Evolutionary conservation across 2,329 filamentous ascomycete species (phyloP), one percentile per base, ranked within the genome.

Genomic region (Aspergillus hiratsukae): DNA sequence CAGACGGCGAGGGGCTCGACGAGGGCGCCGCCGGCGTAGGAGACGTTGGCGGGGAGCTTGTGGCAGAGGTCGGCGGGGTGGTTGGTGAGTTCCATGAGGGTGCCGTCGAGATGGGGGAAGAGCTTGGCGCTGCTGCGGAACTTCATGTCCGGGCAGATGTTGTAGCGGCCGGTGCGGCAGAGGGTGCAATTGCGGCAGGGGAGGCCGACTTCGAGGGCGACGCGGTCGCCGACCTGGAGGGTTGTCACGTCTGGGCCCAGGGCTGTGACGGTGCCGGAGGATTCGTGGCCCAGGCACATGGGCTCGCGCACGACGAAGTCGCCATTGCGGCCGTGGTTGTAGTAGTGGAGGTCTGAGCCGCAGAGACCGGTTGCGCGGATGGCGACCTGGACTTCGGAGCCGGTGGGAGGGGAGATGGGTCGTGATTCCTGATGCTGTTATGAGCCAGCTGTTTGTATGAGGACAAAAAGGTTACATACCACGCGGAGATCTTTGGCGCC

Each of bases 141-240:
- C 43, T 75, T 76, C 76, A 87, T 80, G 8, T 74, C 74, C 25
- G 80, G 79, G 74, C 84, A 87, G 61, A 87, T 83, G 63, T 87
- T 87, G 68, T 86, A 86, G 51, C 83, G 72, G 52, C 81, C 82
- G 55, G 80, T 76, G 46, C 75, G 72, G 66, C 84, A 87, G 52
- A 81, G 73, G 23, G 76, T 71, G 66, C 84, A 87, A 43, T 71
- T 67, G 41, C 89, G 86, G 78, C 93, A 97, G 0, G 91, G 90
- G 52, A 90, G 83, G 51, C 93, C 93, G 14, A 95, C 93, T 80
- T 97, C 93, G 45, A 97, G 80, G n/a, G 93, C 91, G 21, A 97
- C 88, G 65, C 89, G 87, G 76, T 97, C 92, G 56, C 92, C 92
- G 10, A 81, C 70, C 63, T 83, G 77, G 60, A 96, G 83, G 31